These are phyloP conservation scores for Psophocarpus tetragonolobus DNA, from an alignment of 306 rosid genomes.

Conservation along the genomic window DNA sequence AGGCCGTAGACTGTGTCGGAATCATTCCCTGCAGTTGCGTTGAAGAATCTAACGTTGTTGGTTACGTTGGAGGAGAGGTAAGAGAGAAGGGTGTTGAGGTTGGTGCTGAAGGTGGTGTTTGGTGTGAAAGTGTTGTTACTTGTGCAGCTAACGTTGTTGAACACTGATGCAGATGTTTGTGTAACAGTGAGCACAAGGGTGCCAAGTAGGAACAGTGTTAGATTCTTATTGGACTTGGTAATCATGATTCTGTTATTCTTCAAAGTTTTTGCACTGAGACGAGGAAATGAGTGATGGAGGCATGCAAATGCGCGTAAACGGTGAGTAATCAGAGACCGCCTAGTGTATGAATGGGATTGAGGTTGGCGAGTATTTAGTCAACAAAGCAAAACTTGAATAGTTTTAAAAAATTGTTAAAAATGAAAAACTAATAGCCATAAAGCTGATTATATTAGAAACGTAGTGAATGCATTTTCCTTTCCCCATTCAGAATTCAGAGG, in stretches of 20 bases:
- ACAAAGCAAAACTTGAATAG: not conserved
- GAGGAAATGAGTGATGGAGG: not conserved
- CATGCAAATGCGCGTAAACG: not conserved
- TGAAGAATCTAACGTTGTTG: constrained; percentile 38
- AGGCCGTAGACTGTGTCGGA: constrained; percentile 41
- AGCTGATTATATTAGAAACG: not conserved
- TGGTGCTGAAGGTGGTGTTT: constrained; percentile 39
- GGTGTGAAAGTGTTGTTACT: constrained; percentile 37
- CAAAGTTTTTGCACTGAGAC: not conserved
- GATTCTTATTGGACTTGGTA: not conserved
- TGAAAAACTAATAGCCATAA: not conserved
- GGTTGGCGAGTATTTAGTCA: not conserved
- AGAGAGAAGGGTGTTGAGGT: constrained; percentile 42
- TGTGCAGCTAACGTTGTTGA: constrained; percentile 45
- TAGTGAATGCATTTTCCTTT: not conserved
- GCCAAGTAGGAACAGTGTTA: not conserved
- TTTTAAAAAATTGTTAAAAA: not conserved
- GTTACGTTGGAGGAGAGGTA: constrained; percentile 44
- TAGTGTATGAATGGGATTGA: not conserved
- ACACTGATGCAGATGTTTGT: constrained; percentile 42
- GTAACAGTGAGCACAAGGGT: not conserved
- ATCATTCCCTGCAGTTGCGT: constrained; percentile 26
- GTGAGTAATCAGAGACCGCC: not conserved
- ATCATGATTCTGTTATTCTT: constrained; percentile 28
- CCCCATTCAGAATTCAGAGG: not conserved